phyloP scores from a whole-genome alignment of 805 yeast genomes.

The Wilhelminamyces savonicus region DNA sequence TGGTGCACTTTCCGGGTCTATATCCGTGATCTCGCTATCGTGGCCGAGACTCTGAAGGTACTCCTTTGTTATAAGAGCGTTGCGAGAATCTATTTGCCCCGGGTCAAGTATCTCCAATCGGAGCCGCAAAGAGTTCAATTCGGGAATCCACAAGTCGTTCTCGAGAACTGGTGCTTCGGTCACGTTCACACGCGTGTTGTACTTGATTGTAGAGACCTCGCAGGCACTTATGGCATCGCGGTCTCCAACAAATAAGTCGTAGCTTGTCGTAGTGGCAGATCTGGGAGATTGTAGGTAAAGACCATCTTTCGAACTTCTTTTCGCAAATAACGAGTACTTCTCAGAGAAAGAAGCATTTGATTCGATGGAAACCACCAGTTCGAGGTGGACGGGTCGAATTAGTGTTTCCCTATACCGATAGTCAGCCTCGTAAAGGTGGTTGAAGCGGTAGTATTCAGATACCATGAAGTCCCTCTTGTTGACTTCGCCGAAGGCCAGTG shows the following conservation, averaged over 20 bases:
- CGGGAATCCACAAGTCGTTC: slow-evolving; percentile 34
- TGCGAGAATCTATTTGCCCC: slow-evolving; percentile 35
- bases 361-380: slow-evolving; percentile 18
- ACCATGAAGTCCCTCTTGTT: slow-evolving; percentile 15
- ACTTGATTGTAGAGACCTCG: slow-evolving; percentile 15
- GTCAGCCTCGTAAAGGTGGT: slow-evolving; percentile 42
- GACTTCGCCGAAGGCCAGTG: no score
- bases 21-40: slow-evolving; percentile 2
- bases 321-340: slow-evolving; percentile 18
- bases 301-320: slow-evolving; percentile 17
- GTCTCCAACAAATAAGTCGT: slow-evolving; percentile 26
- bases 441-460: slow-evolving; percentile 35
- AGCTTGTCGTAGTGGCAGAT: slow-evolving; percentile 15
- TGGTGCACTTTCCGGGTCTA: slow-evolving; percentile 7
- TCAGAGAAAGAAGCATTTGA: slow-evolving; percentile 19
- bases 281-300: slow-evolving; percentile 27
- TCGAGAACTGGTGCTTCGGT: slow-evolving; percentile 6
- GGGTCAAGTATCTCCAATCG: slow-evolving; percentile 39
- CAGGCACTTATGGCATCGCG: slow-evolving; percentile 14
- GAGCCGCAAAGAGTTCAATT: slow-evolving; percentile 37
- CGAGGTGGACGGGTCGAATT: slow-evolving; percentile 33
- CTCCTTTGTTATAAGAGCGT: slow-evolving; percentile 22
- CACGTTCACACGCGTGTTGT: slow-evolving; percentile 1
- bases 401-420: slow-evolving; percentile 32
- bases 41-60: no score